Evolutionary conservation across 768 basidiomycete species (phyloP).

Genomic region (Xerocomellus dryophilus): DNA sequence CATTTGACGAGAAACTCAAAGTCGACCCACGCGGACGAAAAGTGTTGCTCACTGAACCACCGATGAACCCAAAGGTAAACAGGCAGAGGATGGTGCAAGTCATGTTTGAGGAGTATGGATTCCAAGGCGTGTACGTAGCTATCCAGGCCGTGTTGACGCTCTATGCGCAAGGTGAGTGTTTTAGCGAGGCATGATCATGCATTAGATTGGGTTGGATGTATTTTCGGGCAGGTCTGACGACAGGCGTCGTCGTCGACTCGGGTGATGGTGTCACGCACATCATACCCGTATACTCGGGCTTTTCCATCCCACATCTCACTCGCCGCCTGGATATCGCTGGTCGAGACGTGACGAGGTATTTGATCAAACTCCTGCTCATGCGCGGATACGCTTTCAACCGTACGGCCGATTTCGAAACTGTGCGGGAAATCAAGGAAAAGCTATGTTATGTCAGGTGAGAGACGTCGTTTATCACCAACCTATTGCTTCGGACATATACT

Average conservation of each 20-base stretch:
- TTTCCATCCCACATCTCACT: constrained; percentile 91
- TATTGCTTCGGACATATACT: background rate
- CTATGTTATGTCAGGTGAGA: constrained; percentile 92
- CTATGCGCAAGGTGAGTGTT: constrained; percentile 88
- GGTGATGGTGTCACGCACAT: constrained; percentile 99
- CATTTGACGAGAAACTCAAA: constrained; percentile 92
- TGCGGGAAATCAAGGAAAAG: constrained; percentile 98
- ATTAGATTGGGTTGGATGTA: background rate
- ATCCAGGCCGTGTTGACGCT: constrained; percentile 98
- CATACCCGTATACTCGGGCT: constrained; percentile 97
- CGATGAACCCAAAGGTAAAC: constrained; percentile 97
- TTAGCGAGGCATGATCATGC: background rate
- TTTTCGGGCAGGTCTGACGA: constrained; percentile 76
- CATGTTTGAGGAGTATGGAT: constrained; percentile 99
- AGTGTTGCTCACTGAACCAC: constrained; percentile 93
- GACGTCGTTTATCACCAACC: background rate
- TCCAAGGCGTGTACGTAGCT: constrained; percentile 93
- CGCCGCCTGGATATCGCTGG: constrained; percentile 96
- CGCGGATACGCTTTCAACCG: constrained; percentile 99
- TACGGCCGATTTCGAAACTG: constrained; percentile 99
- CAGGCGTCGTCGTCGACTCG: constrained; percentile 98
- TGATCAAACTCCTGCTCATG: constrained; percentile 99
- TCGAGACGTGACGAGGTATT: constrained; percentile 95
- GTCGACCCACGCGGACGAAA: constrained; percentile 85
- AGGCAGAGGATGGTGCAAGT: constrained; percentile 93